phyloP scores from a whole-genome alignment of 306 rosid species.

The Castanea mollissima region DNA sequence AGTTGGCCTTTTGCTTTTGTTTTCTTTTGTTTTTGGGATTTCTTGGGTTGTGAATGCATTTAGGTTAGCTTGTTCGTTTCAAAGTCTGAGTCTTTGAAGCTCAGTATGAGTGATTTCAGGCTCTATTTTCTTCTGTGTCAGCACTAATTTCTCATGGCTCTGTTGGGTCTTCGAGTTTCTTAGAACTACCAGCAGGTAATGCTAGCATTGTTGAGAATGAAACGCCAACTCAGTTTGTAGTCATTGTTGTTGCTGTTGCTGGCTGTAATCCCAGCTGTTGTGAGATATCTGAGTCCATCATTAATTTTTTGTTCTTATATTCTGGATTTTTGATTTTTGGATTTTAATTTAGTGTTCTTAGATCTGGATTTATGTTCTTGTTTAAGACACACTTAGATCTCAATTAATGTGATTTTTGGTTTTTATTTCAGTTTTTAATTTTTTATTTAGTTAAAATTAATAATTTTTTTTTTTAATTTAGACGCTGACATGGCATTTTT shows the following conservation, averaged over 20 bases:
- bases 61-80: slow-evolving; percentile 8
- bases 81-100: slow-evolving; percentile 4
- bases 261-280: slow-evolving; percentile 35
- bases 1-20: neutral
- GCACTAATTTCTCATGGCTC: slow-evolving; percentile 42
- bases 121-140: slow-evolving; percentile 2
- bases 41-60: slow-evolving; percentile 2
- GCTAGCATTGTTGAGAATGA: slow-evolving; percentile 44
- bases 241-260: slow-evolving; percentile 10
- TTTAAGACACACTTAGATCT: too few relatives aligned
- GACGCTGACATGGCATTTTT: too few relatives aligned
- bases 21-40: neutral
- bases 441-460: too few relatives aligned
- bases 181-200: slow-evolving; percentile 21
- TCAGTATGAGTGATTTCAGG: neutral
- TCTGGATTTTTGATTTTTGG: too few relatives aligned
- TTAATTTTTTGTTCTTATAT: slow-evolving; percentile 17
- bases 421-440: too few relatives aligned
- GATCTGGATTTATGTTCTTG: too few relatives aligned
- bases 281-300: slow-evolving; percentile 65
- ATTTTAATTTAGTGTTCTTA: too few relatives aligned
- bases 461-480: too few relatives aligned
- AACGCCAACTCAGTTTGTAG: slow-evolving; percentile 26
- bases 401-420: too few relatives aligned
- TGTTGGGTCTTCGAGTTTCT: slow-evolving; percentile 16